A percentile compares a stretch with the other conserved stretches of the same genome.
phyloP scores from a whole-genome alignment of 768 basidiomycete species.

The Dentipellis fragilis region DNA sequence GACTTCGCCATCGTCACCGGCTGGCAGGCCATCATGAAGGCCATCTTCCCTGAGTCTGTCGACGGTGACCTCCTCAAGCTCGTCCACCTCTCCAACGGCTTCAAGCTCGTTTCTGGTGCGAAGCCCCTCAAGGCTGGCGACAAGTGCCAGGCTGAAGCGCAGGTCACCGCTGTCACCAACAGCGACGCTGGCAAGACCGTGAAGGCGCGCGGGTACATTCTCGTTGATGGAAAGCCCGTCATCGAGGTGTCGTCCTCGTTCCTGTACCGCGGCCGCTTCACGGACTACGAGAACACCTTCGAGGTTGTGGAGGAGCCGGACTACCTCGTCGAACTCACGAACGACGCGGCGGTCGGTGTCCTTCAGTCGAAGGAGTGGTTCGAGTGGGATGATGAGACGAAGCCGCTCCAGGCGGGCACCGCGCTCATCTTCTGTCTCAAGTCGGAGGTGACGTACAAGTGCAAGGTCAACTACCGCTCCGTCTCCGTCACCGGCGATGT shows the following conservation, averaged over 20 bases:
- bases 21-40: constrained; percentile 99
- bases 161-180: constrained; percentile 84
- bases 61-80: constrained; percentile 94
- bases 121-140: constrained; percentile 76
- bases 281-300: constrained; percentile 93
- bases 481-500: constrained; percentile 79
- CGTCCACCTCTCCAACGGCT: constrained; percentile 95
- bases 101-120: constrained; percentile 77
- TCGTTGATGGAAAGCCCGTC: constrained; percentile 67
- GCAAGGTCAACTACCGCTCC: constrained; percentile 74
- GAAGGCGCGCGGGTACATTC: constrained; percentile 77
- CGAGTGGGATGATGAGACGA: constrained; percentile 80
- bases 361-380: constrained; percentile 97
- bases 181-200: constrained; percentile 89
- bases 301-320: constrained; percentile 86
- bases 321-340: constrained; percentile 66
- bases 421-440: constrained; percentile 83
- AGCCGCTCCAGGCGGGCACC: constrained; percentile 70
- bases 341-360: constrained; percentile 79
- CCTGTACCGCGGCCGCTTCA: constrained; percentile 92
- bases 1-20: constrained; percentile 98
- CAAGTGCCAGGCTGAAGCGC: constrained; percentile 81
- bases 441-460: constrained; percentile 85
- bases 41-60: constrained; percentile 87
- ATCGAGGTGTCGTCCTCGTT: constrained; percentile 93